Evolutionary conservation across 169 alveolate genomes (phyloP), one percentile per base, ranked within the genome.

Genomic region (Cryptosporidium felis): DNA sequence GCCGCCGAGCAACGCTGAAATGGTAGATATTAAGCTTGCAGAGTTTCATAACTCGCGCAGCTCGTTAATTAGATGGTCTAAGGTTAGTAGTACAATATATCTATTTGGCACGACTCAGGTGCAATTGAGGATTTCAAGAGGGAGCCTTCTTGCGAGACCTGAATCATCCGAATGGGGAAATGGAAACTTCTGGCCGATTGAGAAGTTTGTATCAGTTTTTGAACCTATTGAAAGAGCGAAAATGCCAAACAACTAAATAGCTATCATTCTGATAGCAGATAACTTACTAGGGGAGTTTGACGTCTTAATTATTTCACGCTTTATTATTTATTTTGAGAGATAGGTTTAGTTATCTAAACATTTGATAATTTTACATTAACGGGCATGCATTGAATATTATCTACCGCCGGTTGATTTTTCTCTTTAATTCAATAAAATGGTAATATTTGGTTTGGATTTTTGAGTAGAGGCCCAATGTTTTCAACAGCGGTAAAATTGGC

Each of bases 401-500:
- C 32, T 26, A 12, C 44, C 59, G 53, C 62, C 61, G 9, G 16
- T 3, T n/a, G 8, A 6, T 45, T 65, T 32, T 40, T 62, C 10
- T 32, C 10, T 10, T 16, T 40, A 10, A 0, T 12, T 41, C 3
- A 28, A 18, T 28, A 12, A 14, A 60, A n/a, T 60, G 40, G 9
- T n/a, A 40, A 60, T n/a, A 38, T 34, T 56, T 30, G 32, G 18
- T 0, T 12, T 8, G 45, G 23, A 56, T 2, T 42, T 56, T 56
- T 56, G 14, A 28, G 23, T 56, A 6, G 63, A 56, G 10, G n/a
- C n/a, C n/a, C 8, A 1, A 74, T 74, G 95, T 91, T 94, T 80
- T 90, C 95, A 8, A 90, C 92, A 45, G 91, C 95, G 12, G 92
- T 93, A 28, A 95, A 92, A 79, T 80, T 95, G 8, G 92, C 94